Conservation (phyloP, 192 early-diverging fungal genomes). For the Glomus cerebriforme region DNA sequence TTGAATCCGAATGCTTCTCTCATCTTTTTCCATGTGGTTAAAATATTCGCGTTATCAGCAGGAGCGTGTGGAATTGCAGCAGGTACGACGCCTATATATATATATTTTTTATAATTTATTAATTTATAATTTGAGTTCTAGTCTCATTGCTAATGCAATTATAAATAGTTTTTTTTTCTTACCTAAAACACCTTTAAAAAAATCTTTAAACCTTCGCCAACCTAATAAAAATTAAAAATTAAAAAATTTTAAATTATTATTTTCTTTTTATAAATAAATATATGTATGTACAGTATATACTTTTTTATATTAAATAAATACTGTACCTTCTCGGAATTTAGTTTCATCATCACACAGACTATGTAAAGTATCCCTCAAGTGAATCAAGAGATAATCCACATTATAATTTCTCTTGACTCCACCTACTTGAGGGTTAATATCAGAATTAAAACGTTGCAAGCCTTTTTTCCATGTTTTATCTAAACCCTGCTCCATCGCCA, state of each 20-base stretch:
- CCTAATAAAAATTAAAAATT: too few species aligned
- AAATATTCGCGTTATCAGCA: neutral
- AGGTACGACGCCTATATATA: too few species aligned
- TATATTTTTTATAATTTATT: too few species aligned
- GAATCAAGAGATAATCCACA: neutral
- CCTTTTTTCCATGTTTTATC: neutral
- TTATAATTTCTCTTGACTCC: neutral
- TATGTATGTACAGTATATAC: too few species aligned
- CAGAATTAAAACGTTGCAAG: neutral
- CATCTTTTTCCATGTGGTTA: neutral
- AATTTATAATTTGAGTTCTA: too few species aligned
- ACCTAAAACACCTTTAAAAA: neutral
- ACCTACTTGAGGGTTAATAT: neutral
- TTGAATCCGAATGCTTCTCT: neutral
- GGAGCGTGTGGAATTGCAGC: too few species aligned
- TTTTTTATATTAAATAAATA: too few species aligned
- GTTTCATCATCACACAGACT: neutral
- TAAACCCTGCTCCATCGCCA: neutral
- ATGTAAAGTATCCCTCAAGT: neutral
- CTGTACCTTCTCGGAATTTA: neutral
- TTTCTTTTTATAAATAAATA: too few species aligned
- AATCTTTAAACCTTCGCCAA: neutral
- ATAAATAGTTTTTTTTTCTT: too few species aligned
- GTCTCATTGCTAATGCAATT: too few species aligned
- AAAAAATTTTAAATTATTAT: too few species aligned